Percentiles rank a stretch among this genome's conserved stretches.
These are phyloP conservation scores for Neopestalotiopsis rosae DNA, from an alignment of 2,329 filamentous ascomycete genomes.

Conservation along the genomic window DNA sequence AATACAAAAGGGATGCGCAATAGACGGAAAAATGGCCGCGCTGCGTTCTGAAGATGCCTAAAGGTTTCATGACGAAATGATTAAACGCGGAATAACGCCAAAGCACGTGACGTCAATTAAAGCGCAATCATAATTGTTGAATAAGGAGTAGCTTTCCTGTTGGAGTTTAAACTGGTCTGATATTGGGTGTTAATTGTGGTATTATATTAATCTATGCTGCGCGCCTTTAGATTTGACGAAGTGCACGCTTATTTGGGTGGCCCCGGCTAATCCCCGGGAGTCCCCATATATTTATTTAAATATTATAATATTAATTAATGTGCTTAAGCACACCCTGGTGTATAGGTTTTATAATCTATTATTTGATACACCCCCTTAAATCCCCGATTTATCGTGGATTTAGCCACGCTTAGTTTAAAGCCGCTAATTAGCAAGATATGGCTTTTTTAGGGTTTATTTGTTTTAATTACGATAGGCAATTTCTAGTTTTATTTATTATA, in stretches of 20 bases:
- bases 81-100: constrained; percentile 11
- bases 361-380: neutral
- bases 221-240: too few species aligned
- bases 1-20: neutral
- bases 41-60: neutral
- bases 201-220: too few species aligned
- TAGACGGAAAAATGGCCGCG: neutral
- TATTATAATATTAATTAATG: too few species aligned
- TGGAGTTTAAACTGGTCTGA: too few species aligned
- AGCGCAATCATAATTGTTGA: neutral
- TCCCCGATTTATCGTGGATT: neutral
- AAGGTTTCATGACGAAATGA: constrained; percentile 13
- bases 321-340: too few species aligned
- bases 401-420: neutral
- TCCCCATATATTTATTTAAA: too few species aligned
- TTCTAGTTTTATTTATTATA: neutral
- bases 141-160: too few species aligned
- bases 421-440: neutral
- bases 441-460: neutral
- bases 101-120: constrained; percentile 15
- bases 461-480: neutral
- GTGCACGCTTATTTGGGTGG: too few species aligned
- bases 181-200: too few species aligned
- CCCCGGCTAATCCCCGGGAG: too few species aligned
- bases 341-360: neutral